Conservation (phyloP, 164 flowering plant species). For the Sedum album region DNA sequence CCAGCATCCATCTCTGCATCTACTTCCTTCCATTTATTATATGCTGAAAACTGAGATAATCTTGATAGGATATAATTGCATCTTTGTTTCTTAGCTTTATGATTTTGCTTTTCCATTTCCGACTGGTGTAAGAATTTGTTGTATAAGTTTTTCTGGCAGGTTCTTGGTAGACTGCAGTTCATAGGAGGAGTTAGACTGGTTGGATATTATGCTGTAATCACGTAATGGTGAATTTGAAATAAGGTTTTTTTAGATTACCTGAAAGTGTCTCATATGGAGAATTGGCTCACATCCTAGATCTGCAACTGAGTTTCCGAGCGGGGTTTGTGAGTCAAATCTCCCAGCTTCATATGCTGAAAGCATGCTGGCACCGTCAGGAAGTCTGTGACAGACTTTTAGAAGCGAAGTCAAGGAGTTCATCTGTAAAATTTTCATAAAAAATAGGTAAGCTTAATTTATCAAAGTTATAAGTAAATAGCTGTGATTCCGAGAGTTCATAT, state of each 20-base stretch:
- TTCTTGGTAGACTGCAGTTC: slow-evolving; percentile 49
- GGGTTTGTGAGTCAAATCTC: slow-evolving; percentile 51
- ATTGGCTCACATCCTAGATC: slow-evolving; percentile 96
- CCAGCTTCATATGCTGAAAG: slow-evolving; percentile 59
- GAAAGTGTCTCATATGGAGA: slow-evolving; percentile 92
- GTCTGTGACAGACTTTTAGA: slow-evolving; percentile 56
- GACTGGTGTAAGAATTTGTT: slow-evolving; percentile 41
- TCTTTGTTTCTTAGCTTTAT: background rate
- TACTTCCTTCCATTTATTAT: slow-evolving; percentile 3
- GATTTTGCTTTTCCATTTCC: slow-evolving; percentile 19
- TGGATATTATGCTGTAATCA: background rate
- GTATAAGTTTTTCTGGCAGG: slow-evolving; percentile 69
- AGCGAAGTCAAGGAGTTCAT: slow-evolving; percentile 87
- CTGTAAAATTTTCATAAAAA: slow-evolving; percentile 24
- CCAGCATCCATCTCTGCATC: background rate
- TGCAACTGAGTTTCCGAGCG: slow-evolving; percentile 64
- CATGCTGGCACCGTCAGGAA: slow-evolving; percentile 37
- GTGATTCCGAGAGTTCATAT: too few relatives aligned
- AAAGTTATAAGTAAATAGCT: too few relatives aligned
- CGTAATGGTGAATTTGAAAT: background rate
- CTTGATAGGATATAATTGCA: background rate
- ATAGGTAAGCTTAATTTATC: background rate
- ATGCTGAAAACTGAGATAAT: background rate
- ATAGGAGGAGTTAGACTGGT: background rate
- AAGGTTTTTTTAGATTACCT: slow-evolving; percentile 37